Evolutionary conservation across 441 rosid species (phyloP).

Genomic region (Monsonia emarginata): DNA sequence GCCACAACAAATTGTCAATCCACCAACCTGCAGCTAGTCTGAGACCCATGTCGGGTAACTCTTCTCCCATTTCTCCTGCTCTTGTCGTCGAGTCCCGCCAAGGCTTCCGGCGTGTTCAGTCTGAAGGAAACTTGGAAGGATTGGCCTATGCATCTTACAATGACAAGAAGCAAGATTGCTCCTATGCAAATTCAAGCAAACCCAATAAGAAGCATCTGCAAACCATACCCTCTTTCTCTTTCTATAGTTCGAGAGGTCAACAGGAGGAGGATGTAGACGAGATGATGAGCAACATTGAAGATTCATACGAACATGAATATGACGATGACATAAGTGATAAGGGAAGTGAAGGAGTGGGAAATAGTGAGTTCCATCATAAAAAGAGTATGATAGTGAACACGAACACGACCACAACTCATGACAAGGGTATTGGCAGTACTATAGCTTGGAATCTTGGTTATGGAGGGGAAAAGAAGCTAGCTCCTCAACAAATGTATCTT

Average conservation of each 20-base stretch:
- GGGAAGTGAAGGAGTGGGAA: constrained; percentile 16
- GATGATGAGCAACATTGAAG: background rate
- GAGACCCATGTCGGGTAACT: constrained; percentile 25
- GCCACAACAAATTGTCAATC: constrained; percentile 20
- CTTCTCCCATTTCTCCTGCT: constrained; percentile 40
- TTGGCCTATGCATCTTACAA: constrained; percentile 20
- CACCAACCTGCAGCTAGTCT: constrained; percentile 16
- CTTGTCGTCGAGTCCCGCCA: constrained; percentile 2
- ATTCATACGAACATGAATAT: constrained; percentile 1
- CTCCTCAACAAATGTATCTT: constrained; percentile 27
- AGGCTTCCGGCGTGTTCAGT: constrained; percentile 41
- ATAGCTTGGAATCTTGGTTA: constrained; percentile 9
- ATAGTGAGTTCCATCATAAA: background rate
- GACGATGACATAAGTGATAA: constrained; percentile 6
- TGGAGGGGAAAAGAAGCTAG: constrained; percentile 14
- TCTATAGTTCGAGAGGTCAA: background rate
- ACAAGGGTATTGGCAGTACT: background rate
- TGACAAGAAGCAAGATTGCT: background rate
- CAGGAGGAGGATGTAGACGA: constrained; percentile 22
- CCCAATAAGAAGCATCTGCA: constrained; percentile 27
- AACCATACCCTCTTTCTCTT: constrained; percentile 40
- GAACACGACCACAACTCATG: background rate
- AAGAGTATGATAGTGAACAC: constrained; percentile 5
- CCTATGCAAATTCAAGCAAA: constrained; percentile 13
- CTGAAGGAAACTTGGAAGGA: constrained; percentile 45